These are phyloP conservation scores for Hypoxylon rubiginosum DNA, from an alignment of 2,329 filamentous ascomycete genomes.

Conservation along the genomic window DNA sequence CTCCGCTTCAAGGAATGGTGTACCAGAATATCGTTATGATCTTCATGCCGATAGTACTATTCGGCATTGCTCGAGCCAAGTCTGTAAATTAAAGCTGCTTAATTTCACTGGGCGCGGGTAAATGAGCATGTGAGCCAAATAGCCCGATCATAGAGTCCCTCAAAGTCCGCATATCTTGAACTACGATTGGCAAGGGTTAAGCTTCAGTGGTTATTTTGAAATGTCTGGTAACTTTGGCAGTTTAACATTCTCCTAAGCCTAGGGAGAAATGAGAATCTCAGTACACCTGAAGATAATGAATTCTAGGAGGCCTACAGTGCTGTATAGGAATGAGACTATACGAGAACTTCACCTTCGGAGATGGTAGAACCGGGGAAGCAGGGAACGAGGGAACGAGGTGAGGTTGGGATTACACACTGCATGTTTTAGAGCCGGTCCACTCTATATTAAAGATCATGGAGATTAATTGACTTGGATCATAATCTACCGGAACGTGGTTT, in stretches of 20 bases:
- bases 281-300: not conserved
- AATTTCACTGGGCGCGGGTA: slow-evolving; percentile 37
- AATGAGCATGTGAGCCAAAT: slow-evolving; percentile 33
- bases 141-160: slow-evolving; percentile 18
- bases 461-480: slow-evolving; percentile 9
- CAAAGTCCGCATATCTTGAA: not conserved
- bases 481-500: slow-evolving; percentile 24
- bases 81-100: slow-evolving; percentile 33
- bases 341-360: not conserved
- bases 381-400: not conserved
- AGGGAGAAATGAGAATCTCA: not conserved
- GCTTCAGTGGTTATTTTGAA: slow-evolving; percentile 2
- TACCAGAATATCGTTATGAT: slow-evolving; percentile 20
- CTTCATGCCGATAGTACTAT: slow-evolving; percentile 26
- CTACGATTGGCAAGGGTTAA: slow-evolving; percentile 6
- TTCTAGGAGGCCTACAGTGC: not conserved
- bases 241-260: not conserved
- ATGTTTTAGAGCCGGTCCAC: slow-evolving; percentile 13
- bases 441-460: slow-evolving; percentile 11
- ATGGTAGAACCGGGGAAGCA: not conserved
- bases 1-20: slow-evolving; percentile 29
- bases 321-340: not conserved
- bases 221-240: not conserved
- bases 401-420: slow-evolving; percentile 13
- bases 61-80: slow-evolving; percentile 39